phyloP scores from a whole-genome alignment of 139 green algal species.

The Chlorella sp. region DNA sequence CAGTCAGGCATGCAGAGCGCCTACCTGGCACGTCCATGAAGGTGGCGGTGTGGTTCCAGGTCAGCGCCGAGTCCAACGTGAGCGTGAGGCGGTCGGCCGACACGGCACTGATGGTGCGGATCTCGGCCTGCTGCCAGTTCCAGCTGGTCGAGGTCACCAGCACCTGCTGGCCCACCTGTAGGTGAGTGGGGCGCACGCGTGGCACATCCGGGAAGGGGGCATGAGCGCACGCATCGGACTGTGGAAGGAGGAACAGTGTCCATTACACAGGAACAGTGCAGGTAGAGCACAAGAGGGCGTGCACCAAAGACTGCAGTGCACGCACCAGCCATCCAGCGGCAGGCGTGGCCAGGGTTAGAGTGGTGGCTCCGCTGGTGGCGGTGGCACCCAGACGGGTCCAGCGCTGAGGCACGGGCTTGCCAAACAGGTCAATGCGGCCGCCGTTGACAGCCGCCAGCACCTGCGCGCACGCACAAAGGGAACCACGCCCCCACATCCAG shows the following conservation, averaged over 20 bases:
- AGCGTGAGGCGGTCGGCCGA: slow-evolving; percentile 11
- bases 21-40: neutral
- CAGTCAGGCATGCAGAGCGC: neutral
- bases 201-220: too few species aligned
- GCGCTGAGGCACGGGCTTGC: slow-evolving; percentile 18
- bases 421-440: slow-evolving; percentile 18
- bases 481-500: too few species aligned
- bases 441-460: slow-evolving; percentile 21
- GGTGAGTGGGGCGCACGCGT: too few species aligned
- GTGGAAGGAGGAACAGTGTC: too few species aligned
- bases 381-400: slow-evolving; percentile 31
- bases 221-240: too few species aligned
- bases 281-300: too few species aligned
- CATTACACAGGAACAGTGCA: too few species aligned
- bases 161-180: slow-evolving; percentile 14
- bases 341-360: too few species aligned
- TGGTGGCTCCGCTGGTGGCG: too few species aligned
- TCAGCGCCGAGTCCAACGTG: slow-evolving; percentile 19
- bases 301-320: too few species aligned
- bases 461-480: slow-evolving; percentile 11
- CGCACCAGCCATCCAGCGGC: too few species aligned
- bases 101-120: slow-evolving; percentile 28
- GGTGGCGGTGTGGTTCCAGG: slow-evolving; percentile 18
- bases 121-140: slow-evolving; percentile 33
- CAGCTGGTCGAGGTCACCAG: slow-evolving; percentile 38